These are phyloP conservation scores for Phytophthora pseudosyringae DNA, from an alignment of 352 stramenopile genomes.

Conservation along the genomic window DNA sequence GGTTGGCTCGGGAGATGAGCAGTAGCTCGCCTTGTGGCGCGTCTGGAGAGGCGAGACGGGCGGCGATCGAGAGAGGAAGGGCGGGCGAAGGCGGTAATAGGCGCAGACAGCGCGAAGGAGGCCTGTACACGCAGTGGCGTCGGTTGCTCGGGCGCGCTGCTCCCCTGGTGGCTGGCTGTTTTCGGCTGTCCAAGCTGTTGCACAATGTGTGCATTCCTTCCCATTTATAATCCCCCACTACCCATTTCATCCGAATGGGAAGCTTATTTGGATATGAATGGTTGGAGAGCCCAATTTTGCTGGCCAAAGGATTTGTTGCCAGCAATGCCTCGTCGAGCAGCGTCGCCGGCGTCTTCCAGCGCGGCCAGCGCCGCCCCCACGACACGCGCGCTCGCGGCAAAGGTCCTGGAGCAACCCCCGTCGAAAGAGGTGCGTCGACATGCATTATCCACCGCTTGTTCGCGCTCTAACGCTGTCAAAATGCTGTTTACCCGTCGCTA, in stretches of 20 bases:
- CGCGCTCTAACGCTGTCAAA: slow-evolving; percentile 11
- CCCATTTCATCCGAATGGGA: too few species aligned
- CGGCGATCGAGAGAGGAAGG: slow-evolving; percentile 19
- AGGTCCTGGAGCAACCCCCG: slow-evolving; percentile 20
- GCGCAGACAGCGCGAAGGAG: background rate
- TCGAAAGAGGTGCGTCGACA: slow-evolving; percentile 37
- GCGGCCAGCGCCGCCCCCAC: slow-evolving; percentile 16
- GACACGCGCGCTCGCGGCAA: slow-evolving; percentile 1
- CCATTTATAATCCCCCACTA: too few species aligned
- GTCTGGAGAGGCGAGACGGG: background rate
- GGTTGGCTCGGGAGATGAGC: slow-evolving; percentile 1
- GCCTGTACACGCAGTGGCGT: slow-evolving; percentile 11
- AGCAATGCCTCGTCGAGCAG: slow-evolving; percentile 31
- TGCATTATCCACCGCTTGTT: background rate
- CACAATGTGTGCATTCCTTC: background rate
- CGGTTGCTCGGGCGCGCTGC: slow-evolving; percentile 7
- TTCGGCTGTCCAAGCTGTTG: slow-evolving; percentile 2
- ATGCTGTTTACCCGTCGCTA: background rate
- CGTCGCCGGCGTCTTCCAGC: slow-evolving; percentile 1
- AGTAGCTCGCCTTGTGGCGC: slow-evolving; percentile 2
- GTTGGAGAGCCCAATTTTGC: too few species aligned
- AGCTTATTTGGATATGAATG: too few species aligned
- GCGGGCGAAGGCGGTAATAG: background rate
- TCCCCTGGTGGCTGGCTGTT: slow-evolving; percentile 1
- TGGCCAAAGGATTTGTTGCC: too few species aligned